phyloP scores from a whole-genome alignment of 129 eudicot genomes.

The Helianthus tuberosus region DNA sequence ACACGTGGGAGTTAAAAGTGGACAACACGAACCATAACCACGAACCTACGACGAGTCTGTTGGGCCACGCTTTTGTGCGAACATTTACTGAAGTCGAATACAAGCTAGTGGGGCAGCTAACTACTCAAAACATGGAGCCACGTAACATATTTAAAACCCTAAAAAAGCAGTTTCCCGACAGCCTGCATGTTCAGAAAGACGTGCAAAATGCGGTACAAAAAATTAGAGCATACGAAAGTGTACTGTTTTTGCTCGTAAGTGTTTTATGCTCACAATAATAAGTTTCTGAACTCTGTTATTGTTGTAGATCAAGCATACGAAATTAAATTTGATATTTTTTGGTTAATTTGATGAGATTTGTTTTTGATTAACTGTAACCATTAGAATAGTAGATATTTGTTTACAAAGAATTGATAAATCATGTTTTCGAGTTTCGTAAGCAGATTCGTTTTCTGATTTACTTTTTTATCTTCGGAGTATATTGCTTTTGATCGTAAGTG shows the following conservation, averaged over 20 bases:
- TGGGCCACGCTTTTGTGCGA: no score
- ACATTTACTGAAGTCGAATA: no score
- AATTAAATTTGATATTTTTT: conserved; percentile 1
- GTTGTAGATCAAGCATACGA: conserved; percentile 4
- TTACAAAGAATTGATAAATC: neutral
- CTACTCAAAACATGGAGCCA: no score
- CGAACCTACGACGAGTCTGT: no score
- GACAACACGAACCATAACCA: no score
- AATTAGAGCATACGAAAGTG: no score
- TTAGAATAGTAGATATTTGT: neutral
- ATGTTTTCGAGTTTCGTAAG: neutral
- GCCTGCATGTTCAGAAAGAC: no score
- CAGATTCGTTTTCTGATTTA: conserved; percentile 9
- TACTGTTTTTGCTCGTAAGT: conserved; percentile 4
- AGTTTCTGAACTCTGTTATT: neutral
- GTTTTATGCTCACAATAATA: neutral
- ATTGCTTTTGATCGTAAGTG: neutral
- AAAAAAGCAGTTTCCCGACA: no score
- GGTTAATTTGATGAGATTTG: conserved; percentile 10
- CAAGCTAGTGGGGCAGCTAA: no score
- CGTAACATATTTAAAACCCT: no score
- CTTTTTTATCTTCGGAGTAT: conserved; percentile 12
- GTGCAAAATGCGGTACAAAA: no score
- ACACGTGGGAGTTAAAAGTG: no score
- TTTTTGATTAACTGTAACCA: neutral